Evolutionary conservation across 768 basidiomycete genomes (phyloP).

Genomic region (Boletus fagicola): DNA sequence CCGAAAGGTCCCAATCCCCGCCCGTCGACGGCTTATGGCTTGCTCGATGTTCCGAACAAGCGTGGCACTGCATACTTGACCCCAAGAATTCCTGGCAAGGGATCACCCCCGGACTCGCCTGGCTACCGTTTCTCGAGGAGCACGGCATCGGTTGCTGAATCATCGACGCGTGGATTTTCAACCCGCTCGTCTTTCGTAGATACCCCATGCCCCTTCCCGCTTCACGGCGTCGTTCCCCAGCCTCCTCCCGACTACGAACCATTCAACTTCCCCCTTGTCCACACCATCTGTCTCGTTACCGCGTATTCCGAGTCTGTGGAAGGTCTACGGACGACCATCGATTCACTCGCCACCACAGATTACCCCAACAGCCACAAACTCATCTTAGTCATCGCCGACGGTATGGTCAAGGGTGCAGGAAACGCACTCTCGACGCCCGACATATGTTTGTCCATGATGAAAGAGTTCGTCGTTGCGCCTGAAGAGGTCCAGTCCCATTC

Average conservation of each 20-base stretch:
- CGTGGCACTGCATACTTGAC: slow-evolving; percentile 53
- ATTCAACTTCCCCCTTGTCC: slow-evolving; percentile 91
- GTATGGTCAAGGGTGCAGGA: slow-evolving; percentile 96
- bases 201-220: slow-evolving; percentile 88
- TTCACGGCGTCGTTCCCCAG: slow-evolving; percentile 87
- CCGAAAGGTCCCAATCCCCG: slow-evolving; percentile 51
- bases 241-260: slow-evolving; percentile 90
- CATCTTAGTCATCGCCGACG: slow-evolving; percentile 94
- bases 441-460: slow-evolving; percentile 96
- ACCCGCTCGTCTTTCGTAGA: slow-evolving; percentile 57
- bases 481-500: slow-evolving; percentile 91
- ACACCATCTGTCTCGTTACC: slow-evolving; percentile 94
- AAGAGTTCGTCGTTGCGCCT: slow-evolving; percentile 77
- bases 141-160: slow-evolving; percentile 69
- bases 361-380: slow-evolving; percentile 98
- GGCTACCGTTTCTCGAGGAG: slow-evolving; percentile 73
- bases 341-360: slow-evolving; percentile 96
- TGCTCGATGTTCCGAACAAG: slow-evolving; percentile 64
- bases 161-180: slow-evolving; percentile 26
- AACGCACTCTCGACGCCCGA: slow-evolving; percentile 90
- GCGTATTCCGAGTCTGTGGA: slow-evolving; percentile 98
- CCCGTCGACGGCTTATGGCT: slow-evolving; percentile 63
- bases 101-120: slow-evolving; percentile 72
- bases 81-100: slow-evolving; percentile 41
- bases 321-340: slow-evolving; percentile 95